Conservation (phyloP, 306 rosid species). For the Rosa rugosa region DNA sequence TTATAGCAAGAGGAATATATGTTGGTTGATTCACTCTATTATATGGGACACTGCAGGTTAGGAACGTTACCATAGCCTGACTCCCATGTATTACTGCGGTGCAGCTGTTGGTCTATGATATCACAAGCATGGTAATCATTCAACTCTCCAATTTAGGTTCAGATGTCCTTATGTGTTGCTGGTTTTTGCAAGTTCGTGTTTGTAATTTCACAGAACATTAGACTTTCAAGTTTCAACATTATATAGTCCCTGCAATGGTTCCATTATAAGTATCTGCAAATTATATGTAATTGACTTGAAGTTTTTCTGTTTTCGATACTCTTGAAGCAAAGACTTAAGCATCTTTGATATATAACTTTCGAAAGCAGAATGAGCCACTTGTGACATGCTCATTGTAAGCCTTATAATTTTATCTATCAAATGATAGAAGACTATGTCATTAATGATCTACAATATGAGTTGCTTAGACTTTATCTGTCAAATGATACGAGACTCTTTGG, state of each 20-base stretch:
- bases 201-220: not conserved
- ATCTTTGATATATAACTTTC: not conserved
- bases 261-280: not conserved
- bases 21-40: no score
- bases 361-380: not conserved
- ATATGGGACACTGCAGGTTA: constrained; percentile 52
- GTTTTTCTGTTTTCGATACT: no score
- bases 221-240: not conserved
- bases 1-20: no score
- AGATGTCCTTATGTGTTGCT: not conserved
- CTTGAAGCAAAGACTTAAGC: not conserved
- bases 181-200: not conserved
- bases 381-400: not conserved
- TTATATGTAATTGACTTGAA: not conserved
- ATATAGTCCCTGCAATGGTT: not conserved
- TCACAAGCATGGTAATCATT: constrained; percentile 47
- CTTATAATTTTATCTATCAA: no score
- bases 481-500: no score
- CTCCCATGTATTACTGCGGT: constrained; percentile 95
- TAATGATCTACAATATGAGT: no score
- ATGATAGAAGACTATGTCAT: no score
- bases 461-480: no score
- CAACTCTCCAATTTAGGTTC: not conserved
- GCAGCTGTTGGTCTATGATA: constrained; percentile 82
- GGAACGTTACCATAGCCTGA: constrained; percentile 84